Base-by-base conservation (phyloP, 2,329 filamentous ascomycete genomes). In the Escovopsis sp. region DNA sequence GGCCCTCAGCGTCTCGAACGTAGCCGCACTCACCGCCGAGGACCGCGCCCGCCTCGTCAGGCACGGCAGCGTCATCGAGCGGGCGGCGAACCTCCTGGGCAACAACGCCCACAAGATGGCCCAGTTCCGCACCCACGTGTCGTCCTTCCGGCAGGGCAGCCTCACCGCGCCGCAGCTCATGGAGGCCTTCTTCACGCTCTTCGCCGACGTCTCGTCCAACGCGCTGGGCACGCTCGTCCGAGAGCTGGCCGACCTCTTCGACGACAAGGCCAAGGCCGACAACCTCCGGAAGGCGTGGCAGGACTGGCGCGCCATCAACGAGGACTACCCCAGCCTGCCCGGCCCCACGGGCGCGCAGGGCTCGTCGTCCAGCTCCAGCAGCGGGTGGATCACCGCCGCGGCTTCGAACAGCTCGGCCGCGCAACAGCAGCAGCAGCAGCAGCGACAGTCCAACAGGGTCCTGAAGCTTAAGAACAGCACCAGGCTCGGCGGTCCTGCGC, bases 271-370 rank as follows among this genome's bases (percentile, higher is more conserved):
- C 15, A 94, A 94, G 57, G 77, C 77, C 1, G 79, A 82, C 41
- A 70, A 68, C 1, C 66, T 98, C 3, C 74, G 87, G 26, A 82
- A 82, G 53, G 85, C 88, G 1, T 95, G 89, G 87, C 85, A 86
- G 52, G 85, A 94, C 61, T 95, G 89, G 85, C 85, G 85, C 38
- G 87, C 87, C 33, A 91, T 94, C 63, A 93, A 94, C 51, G 88
- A 95, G 61, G 88, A 95, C 58, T 96, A 95, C 52, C 89, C 89
- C 0, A 85, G 84, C 2, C 68, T 96, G 1, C 88, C 89, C 1
- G 82, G 82, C 0, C 72, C 85, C 1, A 73, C 75, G 43, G 81
- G 82, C 40, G 75, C 81, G 61, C 71, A 79, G 33, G 78, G 80
- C 26, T 70, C 67, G 4, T 72, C 73, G 0, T 72, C 72, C 0